Percentiles rank a stretch among this genome's conserved stretches.
Conservation (phyloP, 768 basidiomycete genomes). For the Mycena albidolilacea region DNA sequence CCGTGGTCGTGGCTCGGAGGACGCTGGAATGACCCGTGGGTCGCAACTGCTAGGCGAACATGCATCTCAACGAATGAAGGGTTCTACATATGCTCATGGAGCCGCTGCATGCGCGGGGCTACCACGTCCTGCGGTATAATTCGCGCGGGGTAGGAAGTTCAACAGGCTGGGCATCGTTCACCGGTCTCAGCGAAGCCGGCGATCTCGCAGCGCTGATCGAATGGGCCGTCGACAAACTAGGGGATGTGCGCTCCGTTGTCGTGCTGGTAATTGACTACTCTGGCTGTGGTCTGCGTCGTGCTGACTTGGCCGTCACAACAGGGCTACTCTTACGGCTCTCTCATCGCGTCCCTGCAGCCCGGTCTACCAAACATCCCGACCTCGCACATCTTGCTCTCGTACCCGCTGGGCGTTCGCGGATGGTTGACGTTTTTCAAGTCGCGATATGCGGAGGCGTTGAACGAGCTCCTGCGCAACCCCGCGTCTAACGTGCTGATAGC, state of each 20-base stretch:
- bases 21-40: conserved; percentile 82
- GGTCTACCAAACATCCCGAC: conserved; percentile 66
- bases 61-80: conserved; percentile 47
- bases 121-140: conserved; percentile 80
- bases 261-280: conserved; percentile 65
- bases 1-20: conserved; percentile 93
- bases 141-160: conserved; percentile 85
- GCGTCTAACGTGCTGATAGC: conserved; percentile 71
- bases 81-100: conserved; percentile 60
- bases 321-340: conserved; percentile 89
- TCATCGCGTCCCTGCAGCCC: conserved; percentile 79
- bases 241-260: conserved; percentile 64
- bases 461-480: conserved; percentile 62
- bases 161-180: conserved; percentile 80
- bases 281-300: background rate
- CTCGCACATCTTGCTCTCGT: conserved; percentile 81
- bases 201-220: conserved; percentile 77
- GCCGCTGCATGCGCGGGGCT: conserved; percentile 60
- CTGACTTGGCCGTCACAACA: conserved; percentile 52
- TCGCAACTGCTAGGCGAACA: conserved; percentile 32
- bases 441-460: conserved; percentile 67
- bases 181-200: conserved; percentile 77
- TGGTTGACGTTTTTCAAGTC: conserved; percentile 80
- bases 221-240: conserved; percentile 64
- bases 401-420: conserved; percentile 78